These are phyloP conservation scores for Neurospora hispaniola DNA, from an alignment of 495 filamentous ascomycete species.

Conservation along the genomic window DNA sequence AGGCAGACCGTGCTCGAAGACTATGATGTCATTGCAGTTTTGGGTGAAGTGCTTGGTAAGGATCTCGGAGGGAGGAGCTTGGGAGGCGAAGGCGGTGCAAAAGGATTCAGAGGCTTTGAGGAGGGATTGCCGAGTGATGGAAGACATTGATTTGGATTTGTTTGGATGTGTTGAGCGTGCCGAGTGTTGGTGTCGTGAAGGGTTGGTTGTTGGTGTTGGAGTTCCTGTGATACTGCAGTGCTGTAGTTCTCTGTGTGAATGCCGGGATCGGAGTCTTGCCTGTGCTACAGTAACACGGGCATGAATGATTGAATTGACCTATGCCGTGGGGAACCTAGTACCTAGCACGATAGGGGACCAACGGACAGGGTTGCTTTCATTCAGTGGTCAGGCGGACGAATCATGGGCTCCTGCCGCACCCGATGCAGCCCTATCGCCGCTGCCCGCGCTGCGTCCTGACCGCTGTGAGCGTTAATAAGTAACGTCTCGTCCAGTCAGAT, in stretches of 20 bases:
- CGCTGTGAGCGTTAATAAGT: not conserved
- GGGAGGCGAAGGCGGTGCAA: slow-evolving; percentile 35
- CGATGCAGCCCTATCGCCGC: not conserved
- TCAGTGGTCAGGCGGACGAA: not conserved
- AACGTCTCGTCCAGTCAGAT: not conserved
- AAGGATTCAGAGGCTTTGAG: slow-evolving; percentile 34
- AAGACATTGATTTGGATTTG: not conserved
- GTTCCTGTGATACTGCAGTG: not conserved
- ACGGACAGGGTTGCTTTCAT: not conserved
- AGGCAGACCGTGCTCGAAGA: slow-evolving; percentile 46
- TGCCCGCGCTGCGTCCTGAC: not conserved
- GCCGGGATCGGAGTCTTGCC: not conserved
- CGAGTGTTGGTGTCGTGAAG: not conserved
- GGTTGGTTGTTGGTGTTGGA: not conserved
- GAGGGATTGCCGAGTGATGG: slow-evolving; percentile 22
- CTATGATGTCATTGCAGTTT: slow-evolving; percentile 16
- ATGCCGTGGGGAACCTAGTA: no score
- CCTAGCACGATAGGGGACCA: not conserved
- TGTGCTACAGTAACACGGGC: no score
- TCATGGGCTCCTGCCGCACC: not conserved
- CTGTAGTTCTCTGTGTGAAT: not conserved
- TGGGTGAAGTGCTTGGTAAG: slow-evolving; percentile 40
- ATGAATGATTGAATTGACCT: not conserved
- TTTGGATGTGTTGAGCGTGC: not conserved
- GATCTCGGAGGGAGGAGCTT: slow-evolving; percentile 23